phyloP scores from a whole-genome alignment of 495 filamentous ascomycete genomes.

The Saxophila tyrrhenica region DNA sequence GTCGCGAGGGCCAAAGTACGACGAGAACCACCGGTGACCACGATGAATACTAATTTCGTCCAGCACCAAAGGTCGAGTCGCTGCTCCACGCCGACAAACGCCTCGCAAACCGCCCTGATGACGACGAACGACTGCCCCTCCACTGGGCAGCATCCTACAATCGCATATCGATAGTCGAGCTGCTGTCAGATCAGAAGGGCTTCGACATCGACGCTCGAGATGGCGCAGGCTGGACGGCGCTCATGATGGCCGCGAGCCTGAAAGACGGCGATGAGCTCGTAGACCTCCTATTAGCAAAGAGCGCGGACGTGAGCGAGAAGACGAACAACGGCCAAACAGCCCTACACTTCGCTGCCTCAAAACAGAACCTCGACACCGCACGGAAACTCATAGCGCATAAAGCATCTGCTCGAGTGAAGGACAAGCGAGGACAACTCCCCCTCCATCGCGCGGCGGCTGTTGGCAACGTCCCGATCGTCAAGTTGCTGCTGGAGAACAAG shows the following conservation, averaged over 20 bases:
- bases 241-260: slow-evolving; percentile 85
- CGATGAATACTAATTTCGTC: slow-evolving; percentile 56
- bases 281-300: slow-evolving; percentile 65
- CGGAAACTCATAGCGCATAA: slow-evolving; percentile 63
- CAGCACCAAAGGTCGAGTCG: slow-evolving; percentile 28
- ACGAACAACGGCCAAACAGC: slow-evolving; percentile 63
- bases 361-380: slow-evolving; percentile 70
- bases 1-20: slow-evolving; percentile 76
- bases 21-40: too few species aligned
- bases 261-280: slow-evolving; percentile 57
- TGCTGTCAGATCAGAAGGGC: slow-evolving; percentile 54
- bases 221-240: slow-evolving; percentile 80
- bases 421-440: slow-evolving; percentile 74
- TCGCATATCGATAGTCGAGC: slow-evolving; percentile 57
- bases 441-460: slow-evolving; percentile 87
- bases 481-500: slow-evolving; percentile 62
- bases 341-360: slow-evolving; percentile 85
- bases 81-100: slow-evolving; percentile 60
- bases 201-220: slow-evolving; percentile 92
- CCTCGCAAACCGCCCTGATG: slow-evolving; percentile 61
- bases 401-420: slow-evolving; percentile 72
- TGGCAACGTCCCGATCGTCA: slow-evolving; percentile 75
- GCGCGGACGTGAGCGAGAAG: slow-evolving; percentile 70
- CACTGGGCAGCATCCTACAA: slow-evolving; percentile 93
- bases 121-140: slow-evolving; percentile 81